phyloP scores from a whole-genome alignment of 257 asterid species.

The Ehretia macrophylla region DNA sequence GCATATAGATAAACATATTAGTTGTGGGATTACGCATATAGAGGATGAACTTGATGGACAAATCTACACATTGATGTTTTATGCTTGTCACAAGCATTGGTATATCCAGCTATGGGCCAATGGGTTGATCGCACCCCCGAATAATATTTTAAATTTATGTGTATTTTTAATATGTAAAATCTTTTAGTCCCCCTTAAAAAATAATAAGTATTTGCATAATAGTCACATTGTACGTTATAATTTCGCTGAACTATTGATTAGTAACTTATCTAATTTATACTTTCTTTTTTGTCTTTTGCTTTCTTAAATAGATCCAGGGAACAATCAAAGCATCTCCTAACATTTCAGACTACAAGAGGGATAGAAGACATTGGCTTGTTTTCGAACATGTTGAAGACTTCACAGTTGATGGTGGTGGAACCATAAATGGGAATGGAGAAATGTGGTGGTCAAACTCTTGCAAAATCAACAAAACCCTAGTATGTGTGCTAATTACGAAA shows the following conservation, averaged over 20 bases:
- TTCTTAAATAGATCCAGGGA: constrained; percentile 53
- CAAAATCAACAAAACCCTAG: constrained; percentile 55
- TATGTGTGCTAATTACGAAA: constrained; percentile 20
- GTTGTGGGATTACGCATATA: no score
- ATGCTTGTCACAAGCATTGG: no score
- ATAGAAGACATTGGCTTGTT: constrained; percentile 64
- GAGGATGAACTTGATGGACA: no score
- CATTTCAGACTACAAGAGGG: constrained; percentile 36
- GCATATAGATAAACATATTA: no score
- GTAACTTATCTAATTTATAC: neutral
- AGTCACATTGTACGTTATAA: no score
- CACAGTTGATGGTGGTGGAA: constrained; percentile 66
- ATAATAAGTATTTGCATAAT: no score
- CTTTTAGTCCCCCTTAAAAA: no score
- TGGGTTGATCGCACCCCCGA: neutral
- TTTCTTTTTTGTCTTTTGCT: neutral
- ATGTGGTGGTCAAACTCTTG: constrained; percentile 90
- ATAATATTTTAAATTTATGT: neutral
- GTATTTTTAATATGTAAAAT: no score
- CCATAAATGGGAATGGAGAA: constrained; percentile 72
- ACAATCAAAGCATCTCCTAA: constrained; percentile 52
- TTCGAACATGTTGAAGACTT: constrained; percentile 51
- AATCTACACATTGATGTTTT: no score
- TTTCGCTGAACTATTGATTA: no score
- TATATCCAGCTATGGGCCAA: no score